Evolutionary conservation across 805 yeast genomes (phyloP).

Genomic region (Candida sakaeoensis): DNA sequence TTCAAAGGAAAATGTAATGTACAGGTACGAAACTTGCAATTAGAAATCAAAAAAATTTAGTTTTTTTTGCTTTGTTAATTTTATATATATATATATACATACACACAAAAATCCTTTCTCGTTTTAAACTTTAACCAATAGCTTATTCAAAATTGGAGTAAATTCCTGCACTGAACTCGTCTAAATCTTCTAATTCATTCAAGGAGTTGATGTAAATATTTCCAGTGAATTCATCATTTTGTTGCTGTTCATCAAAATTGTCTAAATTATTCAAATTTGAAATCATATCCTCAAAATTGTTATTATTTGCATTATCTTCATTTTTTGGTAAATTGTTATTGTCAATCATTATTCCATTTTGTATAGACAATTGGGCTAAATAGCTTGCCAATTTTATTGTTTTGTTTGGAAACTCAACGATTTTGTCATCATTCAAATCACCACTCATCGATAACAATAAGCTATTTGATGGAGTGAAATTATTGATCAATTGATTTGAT

Average conservation of each 20-base stretch:
- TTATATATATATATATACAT: not conserved
- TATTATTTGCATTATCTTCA: constrained; percentile 8
- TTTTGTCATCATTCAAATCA: constrained; percentile 11
- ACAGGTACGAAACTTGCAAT: too few species aligned
- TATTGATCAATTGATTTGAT: constrained; percentile 26
- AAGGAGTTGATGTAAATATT: constrained; percentile 35
- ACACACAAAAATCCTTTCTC: not conserved
- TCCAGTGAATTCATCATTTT: constrained; percentile 24
- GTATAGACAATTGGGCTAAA: constrained; percentile 65
- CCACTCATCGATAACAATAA: constrained; percentile 8
- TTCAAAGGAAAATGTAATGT: too few species aligned
- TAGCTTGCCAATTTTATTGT: constrained; percentile 59
- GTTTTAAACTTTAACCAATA: too few species aligned
- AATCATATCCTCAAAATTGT: constrained; percentile 12
- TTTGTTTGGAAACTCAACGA: constrained; percentile 16
- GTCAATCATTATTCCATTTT: constrained; percentile 50
- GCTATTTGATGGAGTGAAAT: constrained; percentile 12
- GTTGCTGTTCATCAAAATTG: constrained; percentile 9
- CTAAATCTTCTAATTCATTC: constrained; percentile 55
- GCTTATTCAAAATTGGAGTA: constrained; percentile 67
- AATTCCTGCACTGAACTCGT: constrained; percentile 85
- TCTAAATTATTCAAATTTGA: constrained; percentile 6
- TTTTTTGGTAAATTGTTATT: constrained; percentile 30
- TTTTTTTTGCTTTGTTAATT: not conserved
- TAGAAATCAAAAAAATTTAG: too few species aligned